Conservation (phyloP, 2,329 filamentous ascomycete species). For the Zasmidium angulare region DNA sequence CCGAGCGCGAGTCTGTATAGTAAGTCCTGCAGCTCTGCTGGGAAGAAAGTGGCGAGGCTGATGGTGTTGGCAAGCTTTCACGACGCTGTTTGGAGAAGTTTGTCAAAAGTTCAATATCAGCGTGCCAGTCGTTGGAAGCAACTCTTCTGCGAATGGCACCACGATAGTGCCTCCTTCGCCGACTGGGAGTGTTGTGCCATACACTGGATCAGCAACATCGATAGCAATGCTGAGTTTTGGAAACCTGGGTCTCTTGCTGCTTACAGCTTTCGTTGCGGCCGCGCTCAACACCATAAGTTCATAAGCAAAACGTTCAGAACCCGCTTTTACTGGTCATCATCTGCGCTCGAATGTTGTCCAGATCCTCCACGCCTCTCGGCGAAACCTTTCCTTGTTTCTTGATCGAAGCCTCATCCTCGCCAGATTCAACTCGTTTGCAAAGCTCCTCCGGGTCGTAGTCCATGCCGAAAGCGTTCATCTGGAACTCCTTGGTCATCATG, state of each 20-base stretch:
- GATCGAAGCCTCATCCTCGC: conserved; percentile 23
- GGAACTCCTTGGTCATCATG: conserved; percentile 41
- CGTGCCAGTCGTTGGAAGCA: conserved; percentile 20
- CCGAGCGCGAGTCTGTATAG: conserved; percentile 19
- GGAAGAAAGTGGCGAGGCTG: background rate
- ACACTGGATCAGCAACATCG: background rate
- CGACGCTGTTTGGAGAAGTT: conserved; percentile 21
- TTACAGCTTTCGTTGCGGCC: too few relatives aligned
- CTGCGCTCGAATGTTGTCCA: background rate
- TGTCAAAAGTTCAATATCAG: conserved; percentile 23
- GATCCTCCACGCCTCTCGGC: conserved; percentile 1
- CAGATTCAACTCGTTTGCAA: conserved; percentile 29
- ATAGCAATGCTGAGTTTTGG: background rate
- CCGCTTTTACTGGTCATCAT: background rate
- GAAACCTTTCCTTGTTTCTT: conserved; percentile 10
- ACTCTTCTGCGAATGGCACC: conserved; percentile 18
- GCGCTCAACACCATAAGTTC: too few relatives aligned
- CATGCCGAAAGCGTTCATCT: conserved; percentile 45
- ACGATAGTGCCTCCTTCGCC: conserved; percentile 10
- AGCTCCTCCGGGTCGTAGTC: conserved; percentile 50
- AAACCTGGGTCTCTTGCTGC: too few relatives aligned
- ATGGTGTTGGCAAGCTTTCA: conserved; percentile 13
- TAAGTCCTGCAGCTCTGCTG: background rate
- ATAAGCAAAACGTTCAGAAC: too few relatives aligned
- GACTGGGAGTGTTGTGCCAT: background rate